Evolutionary conservation across 495 filamentous ascomycete species (phyloP).

Genomic region (Pseudevernia furfuracea): DNA sequence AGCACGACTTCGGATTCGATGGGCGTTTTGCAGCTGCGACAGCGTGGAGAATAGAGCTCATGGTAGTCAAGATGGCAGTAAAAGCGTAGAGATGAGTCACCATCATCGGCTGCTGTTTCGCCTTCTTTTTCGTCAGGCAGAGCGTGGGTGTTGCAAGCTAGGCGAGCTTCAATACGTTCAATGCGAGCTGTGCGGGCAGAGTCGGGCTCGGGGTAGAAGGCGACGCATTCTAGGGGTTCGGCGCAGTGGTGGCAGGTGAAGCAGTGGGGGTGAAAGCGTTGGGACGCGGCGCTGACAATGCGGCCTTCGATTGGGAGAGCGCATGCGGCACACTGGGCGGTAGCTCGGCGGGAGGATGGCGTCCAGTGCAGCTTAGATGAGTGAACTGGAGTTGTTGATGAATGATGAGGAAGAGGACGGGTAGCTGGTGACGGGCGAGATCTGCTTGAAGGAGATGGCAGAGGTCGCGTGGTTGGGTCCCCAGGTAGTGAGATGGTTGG

Average conservation of each 20-base stretch:
- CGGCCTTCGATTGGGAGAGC: slow-evolving; percentile 77
- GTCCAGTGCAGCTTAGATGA: slow-evolving; percentile 25
- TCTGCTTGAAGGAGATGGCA: slow-evolving; percentile 11
- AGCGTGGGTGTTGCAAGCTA: slow-evolving; percentile 46
- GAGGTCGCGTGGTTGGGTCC: slow-evolving; percentile 10
- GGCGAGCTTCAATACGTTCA: slow-evolving; percentile 52
- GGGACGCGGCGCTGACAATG: slow-evolving; percentile 70
- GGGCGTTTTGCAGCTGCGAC: slow-evolving; percentile 95
- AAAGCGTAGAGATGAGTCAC: slow-evolving; percentile 65
- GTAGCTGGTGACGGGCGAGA: slow-evolving; percentile 7
- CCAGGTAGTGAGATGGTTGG: slow-evolving; percentile 29
- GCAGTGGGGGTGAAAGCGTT: slow-evolving; percentile 90
- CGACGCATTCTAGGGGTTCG: slow-evolving; percentile 83
- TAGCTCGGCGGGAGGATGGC: slow-evolving; percentile 49
- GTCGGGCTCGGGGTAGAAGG: slow-evolving; percentile 89
- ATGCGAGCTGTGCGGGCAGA: slow-evolving; percentile 59
- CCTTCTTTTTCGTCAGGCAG: slow-evolving; percentile 47
- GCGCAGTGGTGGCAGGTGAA: slow-evolving; percentile 86
- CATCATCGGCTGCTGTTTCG: slow-evolving; percentile 57
- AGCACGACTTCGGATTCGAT: slow-evolving; percentile 94
- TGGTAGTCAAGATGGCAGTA: slow-evolving; percentile 99
- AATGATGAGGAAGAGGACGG: slow-evolving; percentile 27
- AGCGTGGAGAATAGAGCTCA: slow-evolving; percentile 84
- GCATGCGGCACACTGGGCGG: slow-evolving; percentile 78
- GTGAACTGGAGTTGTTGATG: slow-evolving; percentile 25